Conservation (phyloP, 1,139 yeast species). For the Lodderomyces beijingensis region DNA sequence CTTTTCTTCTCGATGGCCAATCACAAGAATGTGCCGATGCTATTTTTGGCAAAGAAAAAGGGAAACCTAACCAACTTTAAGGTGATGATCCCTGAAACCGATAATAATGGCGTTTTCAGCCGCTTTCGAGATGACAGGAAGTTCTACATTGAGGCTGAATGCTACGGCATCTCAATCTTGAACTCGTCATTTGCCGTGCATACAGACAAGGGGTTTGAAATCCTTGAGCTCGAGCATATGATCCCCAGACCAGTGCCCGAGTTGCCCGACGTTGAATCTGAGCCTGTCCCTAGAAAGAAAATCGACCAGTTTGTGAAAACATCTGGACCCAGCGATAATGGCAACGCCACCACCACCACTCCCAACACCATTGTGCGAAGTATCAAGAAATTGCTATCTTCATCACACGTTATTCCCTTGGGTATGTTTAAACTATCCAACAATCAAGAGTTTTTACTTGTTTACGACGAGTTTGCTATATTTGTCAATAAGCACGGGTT, state of each 20-base stretch:
- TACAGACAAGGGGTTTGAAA: conserved; percentile 65
- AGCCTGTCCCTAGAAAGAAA: conserved; percentile 2
- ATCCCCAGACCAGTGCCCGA: conserved; percentile 54
- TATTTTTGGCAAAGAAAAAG: conserved; percentile 51
- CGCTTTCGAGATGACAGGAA: conserved; percentile 46
- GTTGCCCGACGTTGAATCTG: conserved; percentile 14
- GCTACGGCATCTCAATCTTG: conserved; percentile 54
- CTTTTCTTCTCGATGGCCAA: conserved; percentile 58
- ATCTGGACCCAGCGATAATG: conserved; percentile 2
- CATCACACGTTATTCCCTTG: conserved; percentile 47
- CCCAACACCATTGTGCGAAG: conserved; percentile 23
- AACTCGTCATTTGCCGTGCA: conserved; percentile 63
- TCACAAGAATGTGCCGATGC: conserved; percentile 56
- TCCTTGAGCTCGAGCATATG: conserved; percentile 57
- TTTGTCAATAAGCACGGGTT: conserved; percentile 66
- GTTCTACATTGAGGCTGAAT: conserved; percentile 49
- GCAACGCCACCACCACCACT: conserved; percentile 16
- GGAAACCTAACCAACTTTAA: conserved; percentile 46
- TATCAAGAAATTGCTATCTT: conserved; percentile 29
- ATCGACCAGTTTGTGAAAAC: conserved; percentile 25
- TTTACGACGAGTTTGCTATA: conserved; percentile 71
- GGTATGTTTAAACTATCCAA: conserved; percentile 59
- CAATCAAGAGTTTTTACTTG: conserved; percentile 52
- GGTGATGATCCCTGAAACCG: conserved; percentile 47
- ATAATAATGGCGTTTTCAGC: conserved; percentile 48